Conservation (phyloP, 257 asterid species). For the Solanum tacnaense region DNA sequence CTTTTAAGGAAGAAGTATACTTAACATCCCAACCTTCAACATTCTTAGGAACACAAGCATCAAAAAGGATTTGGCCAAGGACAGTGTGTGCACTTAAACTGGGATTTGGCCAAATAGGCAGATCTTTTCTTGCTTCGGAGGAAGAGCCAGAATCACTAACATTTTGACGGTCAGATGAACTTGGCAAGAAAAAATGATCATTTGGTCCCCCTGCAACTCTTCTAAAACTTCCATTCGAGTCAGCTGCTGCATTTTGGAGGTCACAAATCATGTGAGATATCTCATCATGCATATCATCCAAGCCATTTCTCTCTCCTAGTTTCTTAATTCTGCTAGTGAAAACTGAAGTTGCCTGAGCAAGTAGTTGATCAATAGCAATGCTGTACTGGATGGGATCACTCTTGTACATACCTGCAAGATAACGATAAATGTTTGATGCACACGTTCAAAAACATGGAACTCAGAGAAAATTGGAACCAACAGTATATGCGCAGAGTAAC, state of each 20-base stretch:
- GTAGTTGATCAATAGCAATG: conserved; percentile 43
- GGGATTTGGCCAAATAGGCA: conserved; percentile 35
- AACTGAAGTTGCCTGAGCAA: conserved; percentile 48
- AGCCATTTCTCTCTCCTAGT: conserved; percentile 43
- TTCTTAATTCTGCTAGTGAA: conserved; percentile 48
- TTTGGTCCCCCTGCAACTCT: conserved; percentile 74
- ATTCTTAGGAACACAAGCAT: conserved; percentile 79
- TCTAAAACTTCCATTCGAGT: conserved; percentile 70
- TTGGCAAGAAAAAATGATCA: conserved; percentile 77
- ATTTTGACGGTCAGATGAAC: conserved; percentile 40
- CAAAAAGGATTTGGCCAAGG: conserved; percentile 75
- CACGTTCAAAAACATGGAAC: neutral
- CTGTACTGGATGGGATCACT: conserved; percentile 38
- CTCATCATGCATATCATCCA: conserved; percentile 39
- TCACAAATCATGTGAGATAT: conserved; percentile 62
- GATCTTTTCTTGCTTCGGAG: conserved; percentile 43
- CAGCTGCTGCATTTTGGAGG: conserved; percentile 86
- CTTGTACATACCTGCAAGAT: conserved; percentile 40
- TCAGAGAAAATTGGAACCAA: neutral
- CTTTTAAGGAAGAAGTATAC: conserved; percentile 58
- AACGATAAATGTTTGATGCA: neutral
- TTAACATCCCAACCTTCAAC: conserved; percentile 89
- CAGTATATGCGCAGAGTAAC: neutral
- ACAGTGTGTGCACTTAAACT: conserved; percentile 56
- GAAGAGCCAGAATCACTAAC: conserved; percentile 25